These are phyloP conservation scores for Rhynchospora tenuis DNA, from an alignment of 176 grass and related monocot species.

Conservation along the genomic window DNA sequence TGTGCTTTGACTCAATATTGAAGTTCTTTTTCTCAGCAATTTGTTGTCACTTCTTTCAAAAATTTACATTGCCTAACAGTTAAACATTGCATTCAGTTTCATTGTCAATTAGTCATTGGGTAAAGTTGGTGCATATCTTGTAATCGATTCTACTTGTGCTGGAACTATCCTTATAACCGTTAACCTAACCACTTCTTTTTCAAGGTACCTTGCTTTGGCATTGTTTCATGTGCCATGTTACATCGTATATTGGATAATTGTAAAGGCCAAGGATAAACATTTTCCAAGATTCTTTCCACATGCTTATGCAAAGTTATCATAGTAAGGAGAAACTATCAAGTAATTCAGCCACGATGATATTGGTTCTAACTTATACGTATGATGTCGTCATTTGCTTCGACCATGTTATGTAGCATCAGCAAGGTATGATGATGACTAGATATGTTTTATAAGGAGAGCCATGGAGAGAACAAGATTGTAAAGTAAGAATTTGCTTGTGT, in stretches of 20 bases:
- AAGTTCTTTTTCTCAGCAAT: neutral
- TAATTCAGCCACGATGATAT: neutral
- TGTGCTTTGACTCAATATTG: neutral
- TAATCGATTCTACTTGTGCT: neutral
- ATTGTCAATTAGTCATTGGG: neutral
- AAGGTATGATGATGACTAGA: neutral
- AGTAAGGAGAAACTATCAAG: neutral
- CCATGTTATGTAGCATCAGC: neutral
- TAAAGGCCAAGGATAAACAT: conserved; percentile 55
- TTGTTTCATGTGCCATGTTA: conserved; percentile 75
- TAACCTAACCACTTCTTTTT: neutral
- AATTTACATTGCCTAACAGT: neutral
- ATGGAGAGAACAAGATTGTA: neutral
- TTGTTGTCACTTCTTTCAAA: neutral
- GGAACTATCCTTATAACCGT: no score
- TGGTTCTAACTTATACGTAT: neutral
- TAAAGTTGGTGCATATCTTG: neutral
- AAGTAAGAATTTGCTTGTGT: neutral
- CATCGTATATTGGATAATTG: conserved; percentile 56
- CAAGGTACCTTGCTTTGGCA: conserved; percentile 77
- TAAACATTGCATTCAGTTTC: neutral
- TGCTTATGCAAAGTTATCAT: conserved; percentile 36
- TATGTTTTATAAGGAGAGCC: neutral
- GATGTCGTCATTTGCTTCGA: neutral
- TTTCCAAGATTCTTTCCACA: conserved; percentile 52